Base-by-base conservation (phyloP, 176 grass and related monocot species). In the Aegilops longissima region DNA sequence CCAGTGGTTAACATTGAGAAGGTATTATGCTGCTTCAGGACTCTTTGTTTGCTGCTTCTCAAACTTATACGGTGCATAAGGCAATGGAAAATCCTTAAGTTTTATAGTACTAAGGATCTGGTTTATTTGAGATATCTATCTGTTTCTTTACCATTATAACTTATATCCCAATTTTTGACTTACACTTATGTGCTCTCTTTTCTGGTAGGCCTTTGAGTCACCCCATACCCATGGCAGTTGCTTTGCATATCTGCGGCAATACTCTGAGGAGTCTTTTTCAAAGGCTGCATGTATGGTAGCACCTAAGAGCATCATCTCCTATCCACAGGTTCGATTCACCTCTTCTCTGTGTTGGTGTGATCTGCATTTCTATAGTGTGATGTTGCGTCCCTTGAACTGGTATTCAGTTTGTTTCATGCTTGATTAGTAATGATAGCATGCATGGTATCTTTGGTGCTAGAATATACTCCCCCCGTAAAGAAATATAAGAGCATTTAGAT, bases 1-100 rank as follows among this genome's bases (percentile, higher is more conserved):
- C 92, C 96, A 23, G 90, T 93, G 25, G 96, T 98, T 79, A 96
- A 96, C 78, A 87, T 94, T 86, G 96, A 94, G 17, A 94, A 96
- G 93, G 96, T 98, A 91, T 33, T 83, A 45, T 40, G 66, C 42
- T 79, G 38, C 62, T 85, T 25, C 40, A 81, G 17, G 24, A 13
- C 6, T 33, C 27, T 77, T 49, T 2, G 21, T 62, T 63, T 88
- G 16, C 38, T 85, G 42, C 63, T 70, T 64, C 25, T 6, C 49
- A 70, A 70, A 68, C 20, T 76, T 80, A 5, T 35, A 85, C 13
- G 14, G n/a, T 51, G 27, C 65, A 74, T 33, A 59, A 27, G 30
- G 30, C 2, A 72, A 71, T 24, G 31, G 42, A 10, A 84, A 31
- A 23, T 80, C 20, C 36, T 87, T 7, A 75, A 67, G 13, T 76